phyloP scores from a whole-genome alignment of 139 green algal species.

The Tetradesmus obliquus region DNA sequence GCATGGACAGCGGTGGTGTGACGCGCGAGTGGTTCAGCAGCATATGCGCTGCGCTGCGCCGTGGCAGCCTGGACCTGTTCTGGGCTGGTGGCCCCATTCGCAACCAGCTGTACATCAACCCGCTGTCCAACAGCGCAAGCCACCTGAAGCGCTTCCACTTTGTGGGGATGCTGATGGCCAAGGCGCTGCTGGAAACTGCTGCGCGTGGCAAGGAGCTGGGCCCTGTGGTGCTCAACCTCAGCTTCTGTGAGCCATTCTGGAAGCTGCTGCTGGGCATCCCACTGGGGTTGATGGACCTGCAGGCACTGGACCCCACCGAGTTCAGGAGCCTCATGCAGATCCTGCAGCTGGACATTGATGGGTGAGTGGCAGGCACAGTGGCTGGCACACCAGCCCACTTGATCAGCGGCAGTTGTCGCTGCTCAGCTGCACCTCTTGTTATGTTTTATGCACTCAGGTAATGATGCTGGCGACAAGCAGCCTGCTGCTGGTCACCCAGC shows the following conservation, averaged over 20 bases:
- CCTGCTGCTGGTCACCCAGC: too few species aligned
- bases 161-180: conserved; percentile 74
- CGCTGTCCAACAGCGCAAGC: conserved; percentile 57
- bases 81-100: conserved; percentile 51
- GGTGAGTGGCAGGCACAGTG: conserved; percentile 18
- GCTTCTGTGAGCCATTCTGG: conserved; percentile 72
- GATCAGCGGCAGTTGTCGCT: neutral
- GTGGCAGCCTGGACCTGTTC: conserved; percentile 69
- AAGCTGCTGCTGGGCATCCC: conserved; percentile 74
- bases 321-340: conserved; percentile 70
- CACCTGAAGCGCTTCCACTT: conserved; percentile 75
- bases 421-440: too few species aligned
- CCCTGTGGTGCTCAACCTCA: conserved; percentile 71
- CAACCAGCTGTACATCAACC: conserved; percentile 71
- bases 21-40: conserved; percentile 73
- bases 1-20: conserved; percentile 73
- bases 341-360: conserved; percentile 73
- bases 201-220: conserved; percentile 72
- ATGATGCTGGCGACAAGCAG: too few species aligned
- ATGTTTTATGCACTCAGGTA: too few species aligned
- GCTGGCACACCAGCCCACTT: neutral
- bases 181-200: conserved; percentile 67
- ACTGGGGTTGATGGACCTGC: conserved; percentile 70
- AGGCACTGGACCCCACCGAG: conserved; percentile 62
- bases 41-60: conserved; percentile 64